These are phyloP conservation scores for Verruconis gallopava DNA, from an alignment of 2,329 filamentous ascomycete species.

Conservation along the genomic window DNA sequence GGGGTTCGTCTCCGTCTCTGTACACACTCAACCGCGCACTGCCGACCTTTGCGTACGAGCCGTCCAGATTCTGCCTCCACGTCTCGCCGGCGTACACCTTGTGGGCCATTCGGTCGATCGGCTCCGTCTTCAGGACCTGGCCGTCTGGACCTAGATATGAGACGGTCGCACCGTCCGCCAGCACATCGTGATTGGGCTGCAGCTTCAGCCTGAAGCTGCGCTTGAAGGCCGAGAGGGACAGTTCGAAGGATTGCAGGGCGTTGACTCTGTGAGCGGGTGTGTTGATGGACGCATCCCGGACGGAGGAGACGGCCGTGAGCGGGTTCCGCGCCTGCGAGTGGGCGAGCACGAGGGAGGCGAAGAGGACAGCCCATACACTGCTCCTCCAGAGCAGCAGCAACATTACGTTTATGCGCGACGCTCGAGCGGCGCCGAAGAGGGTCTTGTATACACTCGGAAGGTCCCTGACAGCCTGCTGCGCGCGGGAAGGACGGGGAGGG, in stretches of 20 bases:
- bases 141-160: conserved; percentile 63
- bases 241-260: conserved; percentile 69
- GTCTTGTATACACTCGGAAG: too few species aligned
- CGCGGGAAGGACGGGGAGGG: too few species aligned
- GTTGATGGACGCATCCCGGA: conserved; percentile 65
- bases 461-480: too few species aligned
- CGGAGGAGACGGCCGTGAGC: conserved; percentile 56
- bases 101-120: conserved; percentile 59
- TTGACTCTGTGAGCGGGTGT: conserved; percentile 69
- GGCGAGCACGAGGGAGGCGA: conserved; percentile 16
- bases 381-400: not conserved
- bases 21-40: conserved; percentile 75
- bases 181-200: conserved; percentile 82
- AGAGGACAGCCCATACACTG: too few species aligned
- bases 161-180: conserved; percentile 63
- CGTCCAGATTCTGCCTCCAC: conserved; percentile 50
- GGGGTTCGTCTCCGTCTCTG: conserved; percentile 60
- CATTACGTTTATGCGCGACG: not conserved
- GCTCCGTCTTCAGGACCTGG: conserved; percentile 49
- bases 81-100: conserved; percentile 73
- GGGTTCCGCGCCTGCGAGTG: conserved; percentile 48
- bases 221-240: conserved; percentile 58
- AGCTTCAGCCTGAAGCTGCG: conserved; percentile 64
- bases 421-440: too few species aligned
- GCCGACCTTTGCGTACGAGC: conserved; percentile 67